phyloP scores from a whole-genome alignment of 345 rosid genomes.

The Populus pruinosa region DNA sequence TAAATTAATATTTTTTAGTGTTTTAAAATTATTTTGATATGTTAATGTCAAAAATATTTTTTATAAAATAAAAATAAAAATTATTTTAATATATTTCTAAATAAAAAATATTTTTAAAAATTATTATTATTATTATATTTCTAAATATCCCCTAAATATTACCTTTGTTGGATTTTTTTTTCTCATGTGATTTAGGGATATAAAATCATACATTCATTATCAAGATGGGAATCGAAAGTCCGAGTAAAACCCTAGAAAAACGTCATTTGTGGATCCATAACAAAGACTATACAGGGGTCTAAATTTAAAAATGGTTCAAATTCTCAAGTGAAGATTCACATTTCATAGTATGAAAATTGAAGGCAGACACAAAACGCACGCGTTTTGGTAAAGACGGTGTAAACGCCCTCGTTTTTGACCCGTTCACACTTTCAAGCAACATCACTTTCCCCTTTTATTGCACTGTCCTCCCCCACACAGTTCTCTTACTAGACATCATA shows the following conservation, averaged over 20 bases:
- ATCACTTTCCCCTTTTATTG: constrained; percentile 7
- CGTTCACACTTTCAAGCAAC: neutral
- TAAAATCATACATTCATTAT: no score
- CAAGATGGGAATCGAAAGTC: no score
- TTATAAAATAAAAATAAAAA: no score
- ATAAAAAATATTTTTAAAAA: no score
- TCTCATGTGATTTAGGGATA: no score
- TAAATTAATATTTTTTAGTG: no score
- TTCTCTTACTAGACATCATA: neutral
- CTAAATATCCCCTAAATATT: no score
- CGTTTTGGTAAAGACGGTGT: constrained; percentile 1
- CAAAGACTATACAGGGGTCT: neutral
- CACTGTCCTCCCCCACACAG: constrained; percentile 9
- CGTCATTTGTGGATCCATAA: neutral
- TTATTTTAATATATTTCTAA: no score
- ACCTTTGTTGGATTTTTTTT: no score
- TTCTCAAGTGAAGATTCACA: neutral
- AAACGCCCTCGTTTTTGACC: constrained; percentile 25
- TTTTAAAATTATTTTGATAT: no score
- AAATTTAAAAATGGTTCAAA: neutral
- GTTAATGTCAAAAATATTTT: no score
- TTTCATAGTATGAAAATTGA: neutral
- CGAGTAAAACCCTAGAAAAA: neutral
- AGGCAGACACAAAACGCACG: neutral
- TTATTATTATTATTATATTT: no score